Base-by-base conservation (phyloP, 768 basidiomycete species). In the Leccinum boreale region DNA sequence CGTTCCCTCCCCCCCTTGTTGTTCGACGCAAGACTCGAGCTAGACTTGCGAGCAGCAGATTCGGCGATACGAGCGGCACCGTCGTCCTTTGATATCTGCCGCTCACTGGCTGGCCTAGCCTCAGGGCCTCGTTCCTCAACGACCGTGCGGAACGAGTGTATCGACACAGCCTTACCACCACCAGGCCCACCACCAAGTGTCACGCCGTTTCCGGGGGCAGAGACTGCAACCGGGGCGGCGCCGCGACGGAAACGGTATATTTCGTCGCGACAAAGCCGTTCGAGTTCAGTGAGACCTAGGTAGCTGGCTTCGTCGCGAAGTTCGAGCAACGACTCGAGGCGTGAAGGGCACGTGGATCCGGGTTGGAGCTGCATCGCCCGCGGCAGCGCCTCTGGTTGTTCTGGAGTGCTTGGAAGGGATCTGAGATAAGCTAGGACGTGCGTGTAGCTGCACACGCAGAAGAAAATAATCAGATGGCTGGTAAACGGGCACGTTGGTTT, bases 231-330 rank as follows among this genome's bases (percentile, higher is more conserved):
- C 45, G 64, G 46, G 17, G 75, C 63, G 51, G 75, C 70, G 26
- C 76, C 67, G 28, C 71, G 75, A 50, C 81, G 81, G 26, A 79
- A 77, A 28, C 78, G 77, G 19, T 80, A 79, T 36, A 92, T 78
- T 73, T 92, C 89, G 17, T 85, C 83, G 8, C 73, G 71, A 66
- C 91, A 92, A 2, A 94, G 78, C 60, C 77, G 79, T 59, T 82
- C 77, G 17, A 94, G 78, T 47, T 79, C 80, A 0, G 79, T 79
- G 53, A 93, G 83, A 26, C 82, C 84, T n/a, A 93, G 82, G 66
- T 85, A 91, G 44, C 77, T 76, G 2, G 91, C 87, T 67, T 94
- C 91, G 61, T 93, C 90, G 11, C 90, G 83, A 23, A 92, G 81
- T 59, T 90, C 87, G 46, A 90, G 78, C 23, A 93, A 79, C 1